Evolutionary conservation across 1,284 basidiomycete species (phyloP).

Genomic region (Cryptococcus amylolentus): DNA sequence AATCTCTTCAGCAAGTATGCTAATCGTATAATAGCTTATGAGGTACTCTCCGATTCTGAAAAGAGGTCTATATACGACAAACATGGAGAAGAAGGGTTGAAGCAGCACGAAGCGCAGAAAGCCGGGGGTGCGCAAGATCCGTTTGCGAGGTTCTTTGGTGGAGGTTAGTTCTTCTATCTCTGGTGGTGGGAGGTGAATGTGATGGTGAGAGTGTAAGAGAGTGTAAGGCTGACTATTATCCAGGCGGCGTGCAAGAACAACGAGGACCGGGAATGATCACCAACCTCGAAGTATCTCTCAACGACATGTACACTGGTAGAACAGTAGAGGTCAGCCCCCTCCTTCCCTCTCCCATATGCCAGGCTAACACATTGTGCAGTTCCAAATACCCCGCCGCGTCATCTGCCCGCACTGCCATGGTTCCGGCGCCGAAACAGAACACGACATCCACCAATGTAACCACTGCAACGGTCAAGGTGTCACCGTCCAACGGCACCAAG

Average conservation of each 20-base stretch:
- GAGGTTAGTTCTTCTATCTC: conserved; percentile 52
- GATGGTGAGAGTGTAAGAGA: not conserved
- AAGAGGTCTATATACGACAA: conserved; percentile 88
- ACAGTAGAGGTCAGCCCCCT: conserved; percentile 62
- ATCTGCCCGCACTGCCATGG: conserved; percentile 92
- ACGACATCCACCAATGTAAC: conserved; percentile 76
- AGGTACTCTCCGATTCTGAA: conserved; percentile 79
- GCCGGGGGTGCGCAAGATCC: conserved; percentile 70
- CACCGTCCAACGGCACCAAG: conserved; percentile 80
- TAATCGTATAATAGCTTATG: conserved; percentile 64
- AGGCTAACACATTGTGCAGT: conserved; percentile 53
- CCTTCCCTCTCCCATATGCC: not conserved
- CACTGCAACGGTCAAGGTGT: conserved; percentile 80
- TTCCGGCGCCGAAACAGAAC: conserved; percentile 78
- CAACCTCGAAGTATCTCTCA: conserved; percentile 80
- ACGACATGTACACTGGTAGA: conserved; percentile 80
- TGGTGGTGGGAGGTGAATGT: not conserved
- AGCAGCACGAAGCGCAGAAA: conserved; percentile 66
- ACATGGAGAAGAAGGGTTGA: conserved; percentile 87
- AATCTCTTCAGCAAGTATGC: not conserved
- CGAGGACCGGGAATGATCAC: conserved; percentile 77
- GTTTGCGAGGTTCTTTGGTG: conserved; percentile 87
- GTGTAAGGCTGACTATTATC: not conserved
- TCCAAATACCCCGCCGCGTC: conserved; percentile 80
- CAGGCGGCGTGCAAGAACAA: conserved; percentile 63